Evolutionary conservation across 2,329 filamentous ascomycete genomes (phyloP), one percentile per base, ranked within the genome.

Genomic region (Scedosporium boydii): DNA sequence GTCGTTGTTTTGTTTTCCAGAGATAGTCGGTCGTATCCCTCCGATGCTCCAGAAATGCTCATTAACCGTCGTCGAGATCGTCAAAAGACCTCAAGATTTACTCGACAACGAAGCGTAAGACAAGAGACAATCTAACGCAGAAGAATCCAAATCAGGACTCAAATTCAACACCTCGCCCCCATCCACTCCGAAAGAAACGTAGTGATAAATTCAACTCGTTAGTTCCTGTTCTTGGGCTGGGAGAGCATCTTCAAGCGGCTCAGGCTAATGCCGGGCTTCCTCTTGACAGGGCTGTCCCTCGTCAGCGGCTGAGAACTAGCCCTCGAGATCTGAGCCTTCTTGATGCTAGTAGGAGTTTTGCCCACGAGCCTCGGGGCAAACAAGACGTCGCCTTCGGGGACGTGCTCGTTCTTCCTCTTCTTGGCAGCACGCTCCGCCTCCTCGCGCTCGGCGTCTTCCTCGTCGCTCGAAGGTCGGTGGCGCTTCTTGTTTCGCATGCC

Each of bases 401-500:
- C 77, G 18, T 75, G 68, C 58, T 78, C 75, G 51, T 78, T 76
- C 74, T 80, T 84, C 46, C 78, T 78, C 75, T 86, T 87, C 79
- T 88, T 88, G 27, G 78, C 75, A 1, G 80, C 80, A 14, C 82
- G 80, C 63, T 80, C 75, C 2, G 70, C 73, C 2, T 75, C 78
- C 64, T 80, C 76, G 56, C 77, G 71, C 59, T 81, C 79, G 0
- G 78, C 78, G 41, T 83, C 80, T 61, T 86, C 83, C 62, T 83
- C 82, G 51, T 85, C 83, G 58, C 78, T 80, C 60, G 74, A 80
- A 16, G 80, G 79, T n/a, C 85, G 79, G 67, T 82, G 79, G 27
- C 86, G 82, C 74, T 87, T 88, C 78, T 88, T 88, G 75, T 84
- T 87, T 6, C 77, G 72, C 74, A 88, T 82, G 18, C 86, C 86